Percentiles rank a stretch among this genome's conserved stretches.
Evolutionary conservation across 2,329 filamentous ascomycete species (phyloP).

Genomic region (Mycosphaerella sp.): DNA sequence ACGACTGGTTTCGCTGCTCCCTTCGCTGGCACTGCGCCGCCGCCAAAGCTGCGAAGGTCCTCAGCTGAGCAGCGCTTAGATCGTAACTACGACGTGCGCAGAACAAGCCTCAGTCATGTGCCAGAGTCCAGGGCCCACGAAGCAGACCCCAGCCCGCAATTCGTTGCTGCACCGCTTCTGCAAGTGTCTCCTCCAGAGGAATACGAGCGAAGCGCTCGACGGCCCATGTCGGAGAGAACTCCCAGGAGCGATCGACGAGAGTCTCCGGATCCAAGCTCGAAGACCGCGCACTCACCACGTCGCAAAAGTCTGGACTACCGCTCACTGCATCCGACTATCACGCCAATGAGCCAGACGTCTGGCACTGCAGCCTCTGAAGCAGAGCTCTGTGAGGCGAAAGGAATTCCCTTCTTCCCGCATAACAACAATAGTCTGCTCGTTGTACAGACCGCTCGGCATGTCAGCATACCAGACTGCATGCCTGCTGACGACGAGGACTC

Average conservation of each 20-base stretch:
- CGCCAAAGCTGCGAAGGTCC: slow-evolving; percentile 18
- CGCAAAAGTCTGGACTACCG: slow-evolving; percentile 25
- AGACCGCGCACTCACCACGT: slow-evolving; percentile 17
- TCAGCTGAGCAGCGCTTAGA: slow-evolving; percentile 20
- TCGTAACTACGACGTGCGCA: slow-evolving; percentile 17
- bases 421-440: slow-evolving; percentile 59
- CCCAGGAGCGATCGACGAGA: slow-evolving; percentile 11
- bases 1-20: background rate
- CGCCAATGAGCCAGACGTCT: slow-evolving; percentile 26
- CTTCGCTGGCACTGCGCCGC: slow-evolving; percentile 1
- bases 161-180: slow-evolving; percentile 3
- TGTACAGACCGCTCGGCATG: slow-evolving; percentile 46
- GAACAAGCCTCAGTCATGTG: slow-evolving; percentile 18
- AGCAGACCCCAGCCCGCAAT: background rate
- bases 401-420: slow-evolving; percentile 56
- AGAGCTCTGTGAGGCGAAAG: slow-evolving; percentile 57
- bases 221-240: slow-evolving; percentile 1
- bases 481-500: slow-evolving; percentile 7
- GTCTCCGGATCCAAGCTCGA: slow-evolving; percentile 14
- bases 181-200: slow-evolving; percentile 6
- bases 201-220: background rate
- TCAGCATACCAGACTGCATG: slow-evolving; percentile 1
- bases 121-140: slow-evolving; percentile 8
- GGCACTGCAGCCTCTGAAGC: slow-evolving; percentile 28
- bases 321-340: slow-evolving; percentile 22